Evolutionary conservation across 2,329 filamentous ascomycete species (phyloP).

Genomic region (Clonostachys solani): DNA sequence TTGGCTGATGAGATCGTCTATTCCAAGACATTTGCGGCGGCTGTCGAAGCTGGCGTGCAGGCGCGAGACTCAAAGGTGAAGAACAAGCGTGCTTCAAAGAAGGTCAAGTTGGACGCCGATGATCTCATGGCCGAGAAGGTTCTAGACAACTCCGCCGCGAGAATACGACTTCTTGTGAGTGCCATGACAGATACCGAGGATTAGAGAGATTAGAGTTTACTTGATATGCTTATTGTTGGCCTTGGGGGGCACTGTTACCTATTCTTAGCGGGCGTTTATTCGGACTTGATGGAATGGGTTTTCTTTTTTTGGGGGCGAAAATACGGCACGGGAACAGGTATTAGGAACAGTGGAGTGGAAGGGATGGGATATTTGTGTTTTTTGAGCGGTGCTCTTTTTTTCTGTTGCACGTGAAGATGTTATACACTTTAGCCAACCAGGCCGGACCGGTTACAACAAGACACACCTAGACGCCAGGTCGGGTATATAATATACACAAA

Average conservation of each 20-base stretch:
- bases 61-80: slow-evolving; percentile 43
- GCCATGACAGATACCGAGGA: slow-evolving; percentile 15
- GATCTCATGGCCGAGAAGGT: slow-evolving; percentile 37
- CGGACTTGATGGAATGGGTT: background rate
- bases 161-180: slow-evolving; percentile 21
- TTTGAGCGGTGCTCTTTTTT: background rate
- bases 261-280: too few relatives aligned
- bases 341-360: background rate
- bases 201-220: slow-evolving; percentile 4
- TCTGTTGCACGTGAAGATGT: background rate
- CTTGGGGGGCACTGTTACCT: too few relatives aligned
- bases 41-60: slow-evolving; percentile 39
- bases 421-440: too few relatives aligned
- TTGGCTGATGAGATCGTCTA: slow-evolving; percentile 19
- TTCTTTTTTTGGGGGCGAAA: background rate
- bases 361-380: background rate
- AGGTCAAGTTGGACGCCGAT: slow-evolving; percentile 12
- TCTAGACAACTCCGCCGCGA: slow-evolving; percentile 36
- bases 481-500: background rate
- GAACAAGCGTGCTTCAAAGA: slow-evolving; percentile 27
- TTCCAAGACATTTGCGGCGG: slow-evolving; percentile 26
- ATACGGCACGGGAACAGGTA: background rate
- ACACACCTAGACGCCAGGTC: too few relatives aligned
- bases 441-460: too few relatives aligned
- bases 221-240: background rate